Base-by-base conservation (phyloP, 2,329 filamentous ascomycete genomes). In the Pseudovirgaria hyperparasitica region DNA sequence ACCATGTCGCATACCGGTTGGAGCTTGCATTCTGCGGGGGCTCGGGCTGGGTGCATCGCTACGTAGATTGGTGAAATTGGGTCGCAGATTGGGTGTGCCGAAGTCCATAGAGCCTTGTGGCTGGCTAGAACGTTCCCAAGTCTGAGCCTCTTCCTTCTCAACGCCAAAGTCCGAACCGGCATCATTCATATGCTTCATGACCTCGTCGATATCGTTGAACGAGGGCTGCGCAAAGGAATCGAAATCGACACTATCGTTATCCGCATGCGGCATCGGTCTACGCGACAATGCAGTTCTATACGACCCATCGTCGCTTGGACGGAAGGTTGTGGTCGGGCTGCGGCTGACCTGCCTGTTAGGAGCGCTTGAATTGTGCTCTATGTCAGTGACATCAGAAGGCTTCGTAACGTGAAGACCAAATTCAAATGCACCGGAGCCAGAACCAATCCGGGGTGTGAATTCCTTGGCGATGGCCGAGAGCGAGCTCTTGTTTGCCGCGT, bases 171-270 rank as follows among this genome's bases (percentile, higher is more conserved):
- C 74, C 2, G 78, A 79, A 38, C 84, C 73, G 25, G 65, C 71
- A 32, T 76, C 69, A 41, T 84, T 77, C 41, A 94, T 68, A 33
- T 90, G 78, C 37, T 77, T 72, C 84, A 96, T 93, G 27, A 94
- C 75, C 23, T 79, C 82, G 58, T 94, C 86, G 43, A 94, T 86
- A 46, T 94, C 85, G 39, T 87, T 77, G 41, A 82, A 82, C 0
- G 76, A 63, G 18, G 61, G 57, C 26, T 62, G 41, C 16, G 42
- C 44, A 29, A 45, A 30, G 22, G 43, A 36, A 16, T 53, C 43
- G 25, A 51, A 49, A 23, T 52, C 52, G 22, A 50, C 40, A 28
- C 46, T 50, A 30, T 54, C 52, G 28, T 45, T 52, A 19, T 53
- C 47, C 11, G 51, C 40, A 27, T 54, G 55, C 5, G 43, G 41